These are phyloP conservation scores for Eimeria brunetti DNA, from an alignment of 169 alveolate genomes.

Conservation along the genomic window DNA sequence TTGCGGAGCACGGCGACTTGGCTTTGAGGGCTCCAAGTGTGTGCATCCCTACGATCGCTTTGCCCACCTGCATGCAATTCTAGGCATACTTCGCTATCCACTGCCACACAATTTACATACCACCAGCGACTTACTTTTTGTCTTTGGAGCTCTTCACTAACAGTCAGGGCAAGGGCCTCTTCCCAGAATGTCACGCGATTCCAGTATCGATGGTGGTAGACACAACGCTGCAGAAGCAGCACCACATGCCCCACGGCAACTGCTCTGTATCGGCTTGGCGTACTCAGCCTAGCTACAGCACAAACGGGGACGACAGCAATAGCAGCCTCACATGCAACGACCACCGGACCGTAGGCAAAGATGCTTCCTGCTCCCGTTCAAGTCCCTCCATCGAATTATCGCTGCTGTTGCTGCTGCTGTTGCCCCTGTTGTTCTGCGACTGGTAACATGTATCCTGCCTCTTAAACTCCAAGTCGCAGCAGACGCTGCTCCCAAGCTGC, in stretches of 20 bases:
- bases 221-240: slow-evolving; percentile 71
- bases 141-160: slow-evolving; percentile 77
- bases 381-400: neutral
- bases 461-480: neutral
- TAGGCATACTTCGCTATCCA: neutral
- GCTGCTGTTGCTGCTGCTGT: slow-evolving; percentile 27
- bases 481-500: neutral
- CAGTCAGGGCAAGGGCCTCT: slow-evolving; percentile 77
- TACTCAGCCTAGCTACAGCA: neutral
- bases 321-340: slow-evolving; percentile 75
- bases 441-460: slow-evolving; percentile 11
- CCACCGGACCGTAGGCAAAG: slow-evolving; percentile 69
- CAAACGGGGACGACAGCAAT: neutral
- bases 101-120: neutral
- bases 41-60: neutral
- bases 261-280: neutral
- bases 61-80: neutral
- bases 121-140: slow-evolving; percentile 39
- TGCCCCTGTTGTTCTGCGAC: neutral
- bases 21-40: neutral
- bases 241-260: neutral
- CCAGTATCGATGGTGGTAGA: slow-evolving; percentile 81
- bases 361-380: neutral
- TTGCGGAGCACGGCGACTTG: neutral
- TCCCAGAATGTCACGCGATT: slow-evolving; percentile 82